Conservation (phyloP, 306 rosid genomes). For the Ormosia emarginata region DNA sequence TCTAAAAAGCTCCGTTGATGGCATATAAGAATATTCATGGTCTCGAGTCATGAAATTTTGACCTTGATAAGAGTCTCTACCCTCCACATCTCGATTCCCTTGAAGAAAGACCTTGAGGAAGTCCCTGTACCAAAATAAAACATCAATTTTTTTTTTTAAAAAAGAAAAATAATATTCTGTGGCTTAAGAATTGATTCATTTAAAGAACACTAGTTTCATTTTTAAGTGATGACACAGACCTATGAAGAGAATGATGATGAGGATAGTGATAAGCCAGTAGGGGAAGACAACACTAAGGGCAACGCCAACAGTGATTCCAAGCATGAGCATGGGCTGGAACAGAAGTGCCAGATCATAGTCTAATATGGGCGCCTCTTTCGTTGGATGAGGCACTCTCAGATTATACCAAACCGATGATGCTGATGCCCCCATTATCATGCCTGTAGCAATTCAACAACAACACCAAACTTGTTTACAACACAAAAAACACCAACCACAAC, state of each 20-base stretch:
- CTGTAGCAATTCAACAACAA: conserved; percentile 30
- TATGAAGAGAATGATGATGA: conserved; percentile 76
- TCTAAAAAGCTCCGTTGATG: neutral
- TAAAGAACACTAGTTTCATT: neutral
- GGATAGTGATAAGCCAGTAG: conserved; percentile 91
- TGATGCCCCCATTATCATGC: conserved; percentile 98
- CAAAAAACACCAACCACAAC: neutral
- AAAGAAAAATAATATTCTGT: neutral
- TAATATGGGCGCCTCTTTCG: conserved; percentile 73
- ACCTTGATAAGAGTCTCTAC: conserved; percentile 68
- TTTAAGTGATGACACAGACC: conserved; percentile 33
- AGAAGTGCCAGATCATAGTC: conserved; percentile 88
- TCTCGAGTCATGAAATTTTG: neutral
- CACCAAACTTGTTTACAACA: neutral
- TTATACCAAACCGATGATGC: conserved; percentile 89
- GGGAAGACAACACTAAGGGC: conserved; percentile 89
- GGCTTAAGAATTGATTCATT: neutral
- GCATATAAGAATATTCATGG: neutral
- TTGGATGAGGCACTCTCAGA: conserved; percentile 83
- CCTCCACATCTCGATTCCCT: conserved; percentile 77
- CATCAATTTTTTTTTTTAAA: neutral
- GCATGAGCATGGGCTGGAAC: conserved; percentile 94
- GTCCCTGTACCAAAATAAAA: conserved; percentile 45
- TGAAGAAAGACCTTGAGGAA: conserved; percentile 77
- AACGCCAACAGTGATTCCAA: conserved; percentile 87